Percentiles rank a stretch among this genome's conserved stretches.
phyloP scores from a whole-genome alignment of 2,329 filamentous ascomycete species.

The Ambrosiella cleistominuta region DNA sequence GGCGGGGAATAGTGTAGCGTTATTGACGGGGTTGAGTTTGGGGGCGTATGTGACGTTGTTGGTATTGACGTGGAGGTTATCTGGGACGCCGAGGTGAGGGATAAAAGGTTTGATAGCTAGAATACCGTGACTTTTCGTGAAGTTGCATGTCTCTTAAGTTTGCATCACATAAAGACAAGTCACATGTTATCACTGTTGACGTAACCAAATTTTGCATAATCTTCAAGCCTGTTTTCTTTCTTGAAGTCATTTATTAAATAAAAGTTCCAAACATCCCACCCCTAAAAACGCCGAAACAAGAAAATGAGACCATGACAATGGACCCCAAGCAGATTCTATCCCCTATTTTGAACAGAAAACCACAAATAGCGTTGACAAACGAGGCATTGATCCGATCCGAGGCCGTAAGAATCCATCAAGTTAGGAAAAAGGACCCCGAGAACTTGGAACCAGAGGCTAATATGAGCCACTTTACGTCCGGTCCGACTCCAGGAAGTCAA shows the following conservation, averaged over 20 bases:
- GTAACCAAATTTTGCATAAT: no score
- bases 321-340: no score
- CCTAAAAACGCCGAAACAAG: no score
- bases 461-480: not conserved
- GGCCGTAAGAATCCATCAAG: not conserved
- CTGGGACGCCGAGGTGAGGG: not conserved
- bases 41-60: constrained; percentile 39
- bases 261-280: no score
- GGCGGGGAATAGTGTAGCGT: constrained; percentile 42
- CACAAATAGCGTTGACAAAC: no score
- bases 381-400: no score
- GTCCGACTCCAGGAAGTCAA: not conserved
- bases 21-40: constrained; percentile 39
- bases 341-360: no score
- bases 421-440: not conserved
- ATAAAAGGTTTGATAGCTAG: not conserved
- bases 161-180: not conserved
- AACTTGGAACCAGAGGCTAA: not conserved
- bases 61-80: constrained; percentile 31
- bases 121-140: not conserved
- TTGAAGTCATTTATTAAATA: no score
- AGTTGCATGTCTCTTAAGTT: not conserved
- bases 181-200: no score
- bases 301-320: no score
- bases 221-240: no score